Base-by-base conservation (phyloP, 2,329 filamentous ascomycete species). In the Curvularia lunata region DNA sequence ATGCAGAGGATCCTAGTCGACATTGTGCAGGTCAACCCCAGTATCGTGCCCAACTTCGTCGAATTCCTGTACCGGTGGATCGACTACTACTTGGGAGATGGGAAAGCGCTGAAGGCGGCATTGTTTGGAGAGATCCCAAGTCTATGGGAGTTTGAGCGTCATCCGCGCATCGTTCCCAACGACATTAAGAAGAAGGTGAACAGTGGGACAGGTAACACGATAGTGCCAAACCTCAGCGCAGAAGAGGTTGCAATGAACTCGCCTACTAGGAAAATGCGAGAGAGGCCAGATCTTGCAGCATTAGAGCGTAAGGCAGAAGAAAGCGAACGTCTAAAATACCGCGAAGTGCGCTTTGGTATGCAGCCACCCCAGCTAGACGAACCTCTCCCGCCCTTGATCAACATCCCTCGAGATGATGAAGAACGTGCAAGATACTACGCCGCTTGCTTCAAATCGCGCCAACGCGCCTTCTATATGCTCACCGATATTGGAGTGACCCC, bases 11-110 rank as follows among this genome's bases (percentile, higher is more conserved):
- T 72, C 25, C 51, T 75, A 27, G 64, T 75, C 45, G 69, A 73
- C 25, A 75, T 75, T 23, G 62, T 75, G 5, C 71, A 75, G 38
- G 64, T 63, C 8, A 53, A 64, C 8, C 65, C 60, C 52, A 55
- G 52, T 8, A 49, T 74, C 16, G 66, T 76, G 1, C 74, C 74
- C 1, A 76, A 75, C 52, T 72, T 69, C 27, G 65, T 76, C 37
- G 74, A 76, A 43, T 73, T 74, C 25, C 54, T 76, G 7, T 76
- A 76, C 43, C 62, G 65, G 5, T 72, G 68, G 66, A 59, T 76
- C 48, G 74, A 76, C 58, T 73, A 61, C 43, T 68, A 69, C 40
- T 65, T 70, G 30, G 71, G 72, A 21, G 69, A 73, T 53, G 74
- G 73, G 2, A 69, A 56, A 27, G 74, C 73, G 18, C 51, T 75